These are phyloP conservation scores for Boletus vinaceobasis DNA, from an alignment of 768 basidiomycete species.

Conservation along the genomic window DNA sequence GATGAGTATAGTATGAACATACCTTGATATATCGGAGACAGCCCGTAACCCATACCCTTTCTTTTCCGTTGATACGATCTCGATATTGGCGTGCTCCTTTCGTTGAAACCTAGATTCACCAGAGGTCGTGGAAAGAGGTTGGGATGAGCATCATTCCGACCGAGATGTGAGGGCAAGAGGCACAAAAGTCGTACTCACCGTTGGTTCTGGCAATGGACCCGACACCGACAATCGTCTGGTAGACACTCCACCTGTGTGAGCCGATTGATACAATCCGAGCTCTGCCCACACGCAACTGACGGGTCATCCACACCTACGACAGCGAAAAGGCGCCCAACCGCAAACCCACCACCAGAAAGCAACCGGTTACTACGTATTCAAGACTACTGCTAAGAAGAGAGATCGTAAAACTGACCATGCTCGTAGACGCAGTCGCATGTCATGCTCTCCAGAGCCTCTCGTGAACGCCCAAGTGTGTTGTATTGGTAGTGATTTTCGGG, in stretches of 20 bases:
- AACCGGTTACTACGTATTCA: slow-evolving; percentile 30
- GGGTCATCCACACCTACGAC: slow-evolving; percentile 55
- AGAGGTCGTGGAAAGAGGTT: not conserved
- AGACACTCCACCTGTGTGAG: slow-evolving; percentile 97
- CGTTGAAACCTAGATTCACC: slow-evolving; percentile 69
- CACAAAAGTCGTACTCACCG: slow-evolving; percentile 49
- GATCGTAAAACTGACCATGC: slow-evolving; percentile 57
- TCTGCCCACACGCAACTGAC: slow-evolving; percentile 74
- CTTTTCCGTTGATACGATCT: slow-evolving; percentile 90
- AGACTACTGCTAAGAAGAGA: slow-evolving; percentile 19
- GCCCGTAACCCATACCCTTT: slow-evolving; percentile 95
- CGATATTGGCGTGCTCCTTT: slow-evolving; percentile 78
- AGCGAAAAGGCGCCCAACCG: slow-evolving; percentile 22
- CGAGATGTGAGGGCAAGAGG: not conserved
- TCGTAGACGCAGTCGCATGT: slow-evolving; percentile 90
- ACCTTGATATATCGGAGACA: slow-evolving; percentile 63
- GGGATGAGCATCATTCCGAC: not conserved
- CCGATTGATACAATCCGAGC: slow-evolving; percentile 94
- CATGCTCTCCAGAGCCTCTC: slow-evolving; percentile 90
- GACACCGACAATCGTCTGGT: slow-evolving; percentile 84
- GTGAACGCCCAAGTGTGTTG: slow-evolving; percentile 79
- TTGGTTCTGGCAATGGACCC: slow-evolving; percentile 84
- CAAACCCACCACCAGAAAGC: slow-evolving; percentile 10
- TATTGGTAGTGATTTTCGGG: slow-evolving; percentile 82
- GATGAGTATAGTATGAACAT: slow-evolving; percentile 24